Evolutionary conservation across 495 filamentous ascomycete genomes (phyloP), one percentile per base, ranked within the genome.

Genomic region (Trichoderma erinaceum): DNA sequence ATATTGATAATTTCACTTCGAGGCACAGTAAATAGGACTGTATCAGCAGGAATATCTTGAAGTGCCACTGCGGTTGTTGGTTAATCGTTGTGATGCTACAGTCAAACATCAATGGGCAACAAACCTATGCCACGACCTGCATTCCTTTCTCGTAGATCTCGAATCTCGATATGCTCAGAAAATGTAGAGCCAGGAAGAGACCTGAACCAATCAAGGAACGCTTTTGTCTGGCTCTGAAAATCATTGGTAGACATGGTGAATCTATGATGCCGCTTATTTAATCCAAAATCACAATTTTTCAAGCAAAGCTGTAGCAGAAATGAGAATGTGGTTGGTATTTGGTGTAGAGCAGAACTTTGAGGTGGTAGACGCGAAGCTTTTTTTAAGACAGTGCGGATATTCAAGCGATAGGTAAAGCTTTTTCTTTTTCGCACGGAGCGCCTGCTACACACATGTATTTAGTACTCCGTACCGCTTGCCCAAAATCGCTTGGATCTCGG

Each of bases 1-100:
- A 77, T 69, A 70, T 74, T 80, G 69, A 84, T 71, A 65, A 84
- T 82, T 69, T 74, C 72, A 27, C 66, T 50, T 38, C 81, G 77
- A 3, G 81, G 81, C 68, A 84, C 81, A 41, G 76, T 82, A 71
- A 84, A 84, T 10, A 84, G 75, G 8, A 79, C 72, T 0, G 80
- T 80, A 25, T 81, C 79, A 41, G 79, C 70, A 21, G 71, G 71
- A 44, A 84, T 82, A 61, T 81, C 76, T n/a, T 74, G 70, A 10
- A 74, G 78, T 5, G 81, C 78, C 58, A 84, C 81, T 83, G 27
- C 13, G 2, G 35, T 32, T 15, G 11, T 65, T 23, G 65, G 52
- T 44, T 27, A 29, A 12, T 23, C n/a, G 23, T 35, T 29, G 38
- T 11, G 18, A 52, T 29, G 38, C 18, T 15, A 29, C 21, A 8